phyloP scores from a whole-genome alignment of 2,329 filamentous ascomycete genomes.

The Aspergillus candidus region DNA sequence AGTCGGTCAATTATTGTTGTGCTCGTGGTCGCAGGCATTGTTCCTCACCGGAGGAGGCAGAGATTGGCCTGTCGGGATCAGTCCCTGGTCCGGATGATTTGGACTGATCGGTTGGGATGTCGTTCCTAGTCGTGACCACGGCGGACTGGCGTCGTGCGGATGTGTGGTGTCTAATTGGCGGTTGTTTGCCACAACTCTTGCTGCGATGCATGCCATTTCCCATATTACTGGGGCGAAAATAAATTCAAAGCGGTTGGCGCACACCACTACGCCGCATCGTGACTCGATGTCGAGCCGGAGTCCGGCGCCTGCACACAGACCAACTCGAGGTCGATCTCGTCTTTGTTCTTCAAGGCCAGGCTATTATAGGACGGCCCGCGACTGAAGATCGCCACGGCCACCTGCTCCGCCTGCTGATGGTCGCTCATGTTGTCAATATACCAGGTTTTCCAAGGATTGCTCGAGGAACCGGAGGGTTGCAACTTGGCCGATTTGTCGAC shows the following conservation, averaged over 20 bases:
- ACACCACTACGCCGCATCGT: conserved; percentile 11
- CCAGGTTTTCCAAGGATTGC: conserved; percentile 32
- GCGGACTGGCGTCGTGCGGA: too few species aligned
- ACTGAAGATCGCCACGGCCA: conserved; percentile 34
- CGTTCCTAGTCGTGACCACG: too few species aligned
- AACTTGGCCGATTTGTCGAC: conserved; percentile 21
- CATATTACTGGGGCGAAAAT: too few species aligned
- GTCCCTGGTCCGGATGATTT: too few species aligned
- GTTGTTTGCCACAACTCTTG: too few species aligned
- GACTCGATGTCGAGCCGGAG: conserved; percentile 15
- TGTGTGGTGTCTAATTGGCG: too few species aligned
- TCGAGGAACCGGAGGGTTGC: conserved; percentile 23
- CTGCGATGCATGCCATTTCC: too few species aligned
- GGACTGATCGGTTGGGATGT: too few species aligned
- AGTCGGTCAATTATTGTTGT: too few species aligned
- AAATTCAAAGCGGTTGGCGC: neutral
- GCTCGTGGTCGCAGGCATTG: too few species aligned
- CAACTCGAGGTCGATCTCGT: conserved; percentile 33
- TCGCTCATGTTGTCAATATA: conserved; percentile 31
- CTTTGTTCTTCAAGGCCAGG: conserved; percentile 15
- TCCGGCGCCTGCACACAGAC: conserved; percentile 34
- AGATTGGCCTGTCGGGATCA: too few species aligned
- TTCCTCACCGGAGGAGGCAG: too few species aligned
- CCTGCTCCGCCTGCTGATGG: conserved; percentile 28
- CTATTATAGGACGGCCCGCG: conserved; percentile 26